phyloP scores from a whole-genome alignment of 140 eudicot genomes.

The Senecio squalidus region DNA sequence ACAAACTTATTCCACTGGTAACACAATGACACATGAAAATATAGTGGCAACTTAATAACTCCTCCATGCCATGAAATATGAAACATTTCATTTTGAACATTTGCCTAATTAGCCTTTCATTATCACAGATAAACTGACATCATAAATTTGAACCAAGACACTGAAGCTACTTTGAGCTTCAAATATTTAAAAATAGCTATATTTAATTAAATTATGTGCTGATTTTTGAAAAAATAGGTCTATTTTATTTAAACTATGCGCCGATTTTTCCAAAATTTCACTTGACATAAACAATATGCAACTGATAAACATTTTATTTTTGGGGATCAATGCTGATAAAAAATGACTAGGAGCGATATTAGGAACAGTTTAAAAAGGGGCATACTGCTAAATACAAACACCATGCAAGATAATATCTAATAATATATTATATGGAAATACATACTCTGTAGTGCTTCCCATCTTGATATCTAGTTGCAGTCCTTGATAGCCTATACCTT shows the following conservation, averaged over 20 bases:
- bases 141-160: too few species aligned
- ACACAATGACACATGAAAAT: neutral
- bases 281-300: neutral
- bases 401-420: neutral
- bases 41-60: too few species aligned
- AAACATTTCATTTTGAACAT: too few species aligned
- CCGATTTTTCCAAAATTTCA: neutral
- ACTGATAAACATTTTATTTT: neutral
- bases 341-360: neutral
- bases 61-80: too few species aligned
- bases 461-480: constrained; percentile 74
- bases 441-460: constrained; percentile 92
- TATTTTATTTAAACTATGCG: too few species aligned
- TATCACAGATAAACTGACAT: too few species aligned
- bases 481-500: constrained; percentile 62
- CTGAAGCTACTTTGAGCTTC: too few species aligned
- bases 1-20: too few species aligned
- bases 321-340: neutral
- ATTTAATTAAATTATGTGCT: too few species aligned
- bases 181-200: too few species aligned
- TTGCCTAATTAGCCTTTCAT: too few species aligned
- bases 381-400: neutral
- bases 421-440: neutral
- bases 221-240: too few species aligned
- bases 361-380: neutral